A percentile compares a stretch with the other conserved stretches of the same genome.
Conservation (phyloP, 345 rosid species). For the Eucalyptus regnans region DNA sequence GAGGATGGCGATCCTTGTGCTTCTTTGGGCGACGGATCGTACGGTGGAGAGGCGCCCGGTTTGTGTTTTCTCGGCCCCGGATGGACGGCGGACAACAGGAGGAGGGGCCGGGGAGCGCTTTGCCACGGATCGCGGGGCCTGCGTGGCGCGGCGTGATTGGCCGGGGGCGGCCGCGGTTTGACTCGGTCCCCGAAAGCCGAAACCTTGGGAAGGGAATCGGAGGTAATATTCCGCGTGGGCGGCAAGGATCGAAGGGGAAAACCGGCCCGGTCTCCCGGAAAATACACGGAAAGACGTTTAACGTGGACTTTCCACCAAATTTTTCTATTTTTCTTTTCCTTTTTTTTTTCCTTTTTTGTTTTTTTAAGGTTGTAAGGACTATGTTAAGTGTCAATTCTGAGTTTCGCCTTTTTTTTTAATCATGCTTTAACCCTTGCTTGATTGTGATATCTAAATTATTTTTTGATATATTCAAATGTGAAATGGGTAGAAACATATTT, state of each 20-base stretch:
- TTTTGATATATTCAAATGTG: background rate
- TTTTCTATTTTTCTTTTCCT: background rate
- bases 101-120: no score
- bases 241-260: background rate
- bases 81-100: conserved; percentile 27
- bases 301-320: background rate
- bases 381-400: background rate
- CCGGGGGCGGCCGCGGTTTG: background rate
- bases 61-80: conserved; percentile 42
- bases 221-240: background rate
- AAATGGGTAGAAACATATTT: background rate
- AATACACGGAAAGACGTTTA: background rate
- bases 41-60: conserved; percentile 15
- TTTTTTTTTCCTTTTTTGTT: no score
- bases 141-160: conserved; percentile 9
- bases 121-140: conserved; percentile 29
- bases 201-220: background rate
- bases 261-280: background rate
- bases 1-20: conserved; percentile 35
- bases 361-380: background rate
- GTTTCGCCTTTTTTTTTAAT: background rate
- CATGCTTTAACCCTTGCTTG: background rate
- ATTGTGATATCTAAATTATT: background rate
- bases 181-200: background rate
- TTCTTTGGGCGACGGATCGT: conserved; percentile 18